Conservation (phyloP, 1,284 basidiomycete species). For the Ganoderma sinense region DNA sequence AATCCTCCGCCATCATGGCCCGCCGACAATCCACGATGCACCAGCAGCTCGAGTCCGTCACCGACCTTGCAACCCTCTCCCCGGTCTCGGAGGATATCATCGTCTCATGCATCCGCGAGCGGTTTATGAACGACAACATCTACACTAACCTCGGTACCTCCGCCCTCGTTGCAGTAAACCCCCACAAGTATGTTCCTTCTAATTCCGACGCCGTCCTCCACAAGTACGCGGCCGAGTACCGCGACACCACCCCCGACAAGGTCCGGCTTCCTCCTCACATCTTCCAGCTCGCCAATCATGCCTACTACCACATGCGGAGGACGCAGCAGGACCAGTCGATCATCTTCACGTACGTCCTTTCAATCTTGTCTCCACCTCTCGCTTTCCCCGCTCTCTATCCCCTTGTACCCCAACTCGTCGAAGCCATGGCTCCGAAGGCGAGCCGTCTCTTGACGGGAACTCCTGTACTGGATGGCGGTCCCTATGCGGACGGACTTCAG, state of each 20-base stretch:
- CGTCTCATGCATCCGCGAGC: slow-evolving; percentile 84
- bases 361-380: not conserved
- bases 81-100: slow-evolving; percentile 79
- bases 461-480: not conserved
- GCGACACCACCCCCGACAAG: slow-evolving; percentile 55
- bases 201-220: slow-evolving; percentile 85
- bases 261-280: slow-evolving; percentile 70
- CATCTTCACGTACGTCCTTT: slow-evolving; percentile 73
- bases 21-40: slow-evolving; percentile 47
- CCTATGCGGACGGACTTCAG: not conserved
- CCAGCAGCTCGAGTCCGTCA: slow-evolving; percentile 72
- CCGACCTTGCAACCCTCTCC: slow-evolving; percentile 68
- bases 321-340: slow-evolving; percentile 95
- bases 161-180: slow-evolving; percentile 84
- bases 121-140: slow-evolving; percentile 85
- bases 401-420: not conserved
- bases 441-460: not conserved
- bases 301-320: slow-evolving; percentile 96
- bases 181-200: slow-evolving; percentile 84
- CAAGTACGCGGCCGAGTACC: slow-evolving; percentile 82
- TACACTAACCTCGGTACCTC: slow-evolving; percentile 82
- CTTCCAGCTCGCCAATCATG: slow-evolving; percentile 89
- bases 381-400: not conserved
- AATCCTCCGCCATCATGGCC: slow-evolving; percentile 35
- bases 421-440: not conserved